Conservation (phyloP, 2,329 filamentous ascomycete species). For the Corinectria fuckeliana region DNA sequence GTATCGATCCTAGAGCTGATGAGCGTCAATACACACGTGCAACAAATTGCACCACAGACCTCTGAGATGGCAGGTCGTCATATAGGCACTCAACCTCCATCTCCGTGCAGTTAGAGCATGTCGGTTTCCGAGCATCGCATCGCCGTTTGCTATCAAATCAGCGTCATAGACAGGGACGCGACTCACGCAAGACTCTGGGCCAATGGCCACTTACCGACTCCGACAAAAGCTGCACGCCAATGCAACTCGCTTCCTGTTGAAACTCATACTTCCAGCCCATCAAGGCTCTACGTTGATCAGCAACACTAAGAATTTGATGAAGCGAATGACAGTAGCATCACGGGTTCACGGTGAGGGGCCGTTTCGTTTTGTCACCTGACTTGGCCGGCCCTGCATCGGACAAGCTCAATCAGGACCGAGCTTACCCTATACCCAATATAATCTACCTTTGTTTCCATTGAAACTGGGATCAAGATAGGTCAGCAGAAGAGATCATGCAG, state of each 20-base stretch:
- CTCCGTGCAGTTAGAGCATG: conserved; percentile 36
- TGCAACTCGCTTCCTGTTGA: conserved; percentile 37
- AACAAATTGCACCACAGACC: conserved; percentile 17
- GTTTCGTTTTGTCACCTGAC: background rate
- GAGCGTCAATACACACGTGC: background rate
- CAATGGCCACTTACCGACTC: conserved; percentile 28
- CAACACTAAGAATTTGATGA: background rate
- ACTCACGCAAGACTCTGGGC: background rate
- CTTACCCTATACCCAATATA: too few relatives aligned
- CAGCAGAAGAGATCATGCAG: too few relatives aligned
- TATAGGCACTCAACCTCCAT: conserved; percentile 37
- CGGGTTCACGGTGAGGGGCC: background rate
- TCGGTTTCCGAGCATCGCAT: conserved; percentile 37
- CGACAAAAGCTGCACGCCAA: conserved; percentile 40
- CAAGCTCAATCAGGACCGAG: background rate
- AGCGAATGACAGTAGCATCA: background rate
- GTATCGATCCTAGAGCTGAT: conserved; percentile 35
- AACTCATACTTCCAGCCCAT: conserved; percentile 31
- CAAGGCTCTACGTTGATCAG: too few relatives aligned
- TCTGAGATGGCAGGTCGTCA: conserved; percentile 38
- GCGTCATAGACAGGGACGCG: background rate
- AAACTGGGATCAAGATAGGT: background rate
- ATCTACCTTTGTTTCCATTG: too few relatives aligned
- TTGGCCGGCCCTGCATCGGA: background rate
- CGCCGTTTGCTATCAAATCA: conserved; percentile 35